Percentiles rank a stretch among this genome's conserved stretches.
Evolutionary conservation across 805 yeast species (phyloP).

Genomic region (Yamadazyma scolyti): DNA sequence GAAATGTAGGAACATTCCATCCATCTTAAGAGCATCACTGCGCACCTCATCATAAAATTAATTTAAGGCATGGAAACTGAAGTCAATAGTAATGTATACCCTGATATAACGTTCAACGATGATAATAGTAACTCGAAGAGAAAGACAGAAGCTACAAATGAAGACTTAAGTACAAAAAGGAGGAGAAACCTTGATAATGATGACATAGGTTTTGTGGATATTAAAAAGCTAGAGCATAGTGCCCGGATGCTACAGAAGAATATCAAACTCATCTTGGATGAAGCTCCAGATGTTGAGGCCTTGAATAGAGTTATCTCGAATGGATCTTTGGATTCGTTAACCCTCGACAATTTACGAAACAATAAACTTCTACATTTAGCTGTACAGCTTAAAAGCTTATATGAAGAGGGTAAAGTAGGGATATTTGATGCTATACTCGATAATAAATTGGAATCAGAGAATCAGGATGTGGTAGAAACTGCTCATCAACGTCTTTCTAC

Average conservation of each 20-base stretch:
- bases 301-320: constrained; percentile 30
- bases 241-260: constrained; percentile 46
- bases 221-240: constrained; percentile 37
- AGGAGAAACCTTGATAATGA: not conserved
- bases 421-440: constrained; percentile 41
- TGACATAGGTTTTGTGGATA: constrained; percentile 31
- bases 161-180: not conserved
- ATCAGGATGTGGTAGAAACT: not conserved
- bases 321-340: constrained; percentile 35
- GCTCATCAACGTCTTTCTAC: not conserved
- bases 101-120: too few species aligned
- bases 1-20: too few species aligned
- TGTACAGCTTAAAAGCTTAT: constrained; percentile 52
- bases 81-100: too few species aligned
- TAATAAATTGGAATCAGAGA: constrained; percentile 5
- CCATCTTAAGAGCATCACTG: too few species aligned
- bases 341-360: constrained; percentile 48
- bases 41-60: too few species aligned
- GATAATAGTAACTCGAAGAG: too few species aligned
- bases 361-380: constrained; percentile 58
- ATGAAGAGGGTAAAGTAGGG: constrained; percentile 45
- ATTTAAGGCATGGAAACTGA: too few species aligned
- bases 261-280: constrained; percentile 45
- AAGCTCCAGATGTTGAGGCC: constrained; percentile 53
- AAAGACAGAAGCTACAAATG: too few species aligned